These are phyloP conservation scores for Blumeriella jaapii DNA, from an alignment of 2,329 filamentous ascomycete species.

Conservation along the genomic window DNA sequence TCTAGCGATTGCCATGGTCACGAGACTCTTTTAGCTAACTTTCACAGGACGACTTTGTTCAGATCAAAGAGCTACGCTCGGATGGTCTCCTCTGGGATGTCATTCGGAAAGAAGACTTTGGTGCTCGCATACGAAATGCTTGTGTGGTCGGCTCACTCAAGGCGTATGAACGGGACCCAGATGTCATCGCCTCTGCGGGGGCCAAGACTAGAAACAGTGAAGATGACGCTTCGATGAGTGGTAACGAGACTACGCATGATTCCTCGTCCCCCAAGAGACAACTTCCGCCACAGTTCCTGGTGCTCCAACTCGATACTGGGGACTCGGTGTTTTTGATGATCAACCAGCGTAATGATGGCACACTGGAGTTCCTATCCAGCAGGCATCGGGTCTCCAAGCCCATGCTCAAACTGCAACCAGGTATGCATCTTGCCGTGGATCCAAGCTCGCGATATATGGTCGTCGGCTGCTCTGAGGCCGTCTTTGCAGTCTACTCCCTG, in stretches of 20 bases:
- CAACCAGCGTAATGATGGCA: constrained; percentile 33
- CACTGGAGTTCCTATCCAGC: constrained; percentile 34
- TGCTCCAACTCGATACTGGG: constrained; percentile 63
- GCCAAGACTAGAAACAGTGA: constrained; percentile 11
- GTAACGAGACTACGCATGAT: constrained; percentile 11
- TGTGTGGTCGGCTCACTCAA: constrained; percentile 55
- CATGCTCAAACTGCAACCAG: constrained; percentile 41
- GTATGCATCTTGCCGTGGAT: constrained; percentile 63
- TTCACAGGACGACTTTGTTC: constrained; percentile 60
- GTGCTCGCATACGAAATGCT: constrained; percentile 66
- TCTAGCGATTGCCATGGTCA: too few species aligned
- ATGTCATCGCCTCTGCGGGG: constrained; percentile 25
- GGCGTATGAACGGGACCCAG: constrained; percentile 19
- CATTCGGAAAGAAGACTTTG: constrained; percentile 69
- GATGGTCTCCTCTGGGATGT: constrained; percentile 65
- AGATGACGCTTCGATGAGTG: constrained; percentile 32
- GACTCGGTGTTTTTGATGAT: constrained; percentile 71
- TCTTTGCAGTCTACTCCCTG: constrained; percentile 62
- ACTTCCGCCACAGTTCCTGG: constrained; percentile 68
- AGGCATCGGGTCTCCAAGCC: constrained; percentile 42
- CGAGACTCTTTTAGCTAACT: constrained; percentile 16
- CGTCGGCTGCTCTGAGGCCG: constrained; percentile 56
- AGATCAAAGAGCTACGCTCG: constrained; percentile 62
- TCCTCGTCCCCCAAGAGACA: constrained; percentile 4
- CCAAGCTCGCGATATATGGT: constrained; percentile 59